phyloP scores from a whole-genome alignment of 1,284 basidiomycete species.

The Fomitiporia mediterranea region DNA sequence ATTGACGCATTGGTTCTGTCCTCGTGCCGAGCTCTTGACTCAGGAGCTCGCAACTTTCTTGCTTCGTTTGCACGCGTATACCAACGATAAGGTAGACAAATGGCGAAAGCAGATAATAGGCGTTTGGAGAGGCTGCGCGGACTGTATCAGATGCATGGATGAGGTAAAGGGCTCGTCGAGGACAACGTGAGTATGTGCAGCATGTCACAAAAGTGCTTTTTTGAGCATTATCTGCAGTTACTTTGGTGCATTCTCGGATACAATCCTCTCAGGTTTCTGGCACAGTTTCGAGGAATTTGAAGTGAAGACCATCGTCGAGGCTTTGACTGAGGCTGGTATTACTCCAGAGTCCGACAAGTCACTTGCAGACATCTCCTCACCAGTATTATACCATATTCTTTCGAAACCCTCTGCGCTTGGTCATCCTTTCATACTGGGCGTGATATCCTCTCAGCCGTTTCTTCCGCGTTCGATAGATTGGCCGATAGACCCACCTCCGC shows the following conservation, averaged over 20 bases:
- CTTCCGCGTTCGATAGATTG: constrained; percentile 38
- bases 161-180: constrained; percentile 53
- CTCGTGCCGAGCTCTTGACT: constrained; percentile 45
- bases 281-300: constrained; percentile 68
- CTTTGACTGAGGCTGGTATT: constrained; percentile 37
- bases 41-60: constrained; percentile 71
- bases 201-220: not conserved
- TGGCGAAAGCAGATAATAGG: constrained; percentile 59
- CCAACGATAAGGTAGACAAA: constrained; percentile 48
- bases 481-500: constrained; percentile 53
- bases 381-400: constrained; percentile 61
- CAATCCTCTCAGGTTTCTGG: constrained; percentile 56
- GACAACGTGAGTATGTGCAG: constrained; percentile 52
- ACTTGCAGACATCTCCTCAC: constrained; percentile 40
- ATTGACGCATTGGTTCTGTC: constrained; percentile 69
- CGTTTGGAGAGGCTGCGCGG: constrained; percentile 57
- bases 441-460: constrained; percentile 41
- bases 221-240: constrained; percentile 41
- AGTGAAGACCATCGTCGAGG: constrained; percentile 41
- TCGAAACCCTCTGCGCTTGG: constrained; percentile 59
- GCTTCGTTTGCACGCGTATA: constrained; percentile 75
- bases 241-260: constrained; percentile 54
- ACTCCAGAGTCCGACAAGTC: constrained; percentile 26
- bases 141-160: constrained; percentile 64
- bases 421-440: constrained; percentile 43